These are phyloP conservation scores for Tetrahymena borealis DNA, from an alignment of 73 alveolate species.

Conservation along the genomic window DNA sequence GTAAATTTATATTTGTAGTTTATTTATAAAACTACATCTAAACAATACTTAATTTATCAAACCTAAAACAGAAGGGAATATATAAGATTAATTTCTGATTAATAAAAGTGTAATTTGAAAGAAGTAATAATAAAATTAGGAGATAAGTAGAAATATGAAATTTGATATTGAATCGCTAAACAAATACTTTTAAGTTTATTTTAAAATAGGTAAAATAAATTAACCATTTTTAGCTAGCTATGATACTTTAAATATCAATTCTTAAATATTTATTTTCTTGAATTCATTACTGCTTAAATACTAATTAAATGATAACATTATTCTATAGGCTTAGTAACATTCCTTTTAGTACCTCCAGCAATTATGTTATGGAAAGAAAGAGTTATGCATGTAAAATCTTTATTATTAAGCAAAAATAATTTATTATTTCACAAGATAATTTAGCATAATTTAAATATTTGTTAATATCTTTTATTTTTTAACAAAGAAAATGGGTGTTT, in stretches of 20 bases:
- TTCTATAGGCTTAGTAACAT: neutral
- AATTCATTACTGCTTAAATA: too few relatives aligned
- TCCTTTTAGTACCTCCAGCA: neutral
- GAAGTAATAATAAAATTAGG: neutral
- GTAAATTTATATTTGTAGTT: too few relatives aligned
- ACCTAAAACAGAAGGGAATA: too few relatives aligned
- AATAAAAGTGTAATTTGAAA: neutral
- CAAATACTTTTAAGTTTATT: neutral
- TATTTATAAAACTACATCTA: too few relatives aligned
- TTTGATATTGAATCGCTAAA: neutral
- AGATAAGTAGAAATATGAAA: neutral
- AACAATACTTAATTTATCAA: too few relatives aligned
- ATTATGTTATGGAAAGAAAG: neutral
- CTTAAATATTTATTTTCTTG: too few relatives aligned
- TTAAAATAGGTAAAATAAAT: neutral
- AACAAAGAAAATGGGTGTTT: neutral
- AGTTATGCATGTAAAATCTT: conserved; percentile 1
- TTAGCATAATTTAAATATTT: neutral
- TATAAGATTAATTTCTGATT: neutral
- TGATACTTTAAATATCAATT: too few relatives aligned
- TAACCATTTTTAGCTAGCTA: too few relatives aligned
- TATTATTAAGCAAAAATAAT: too few relatives aligned
- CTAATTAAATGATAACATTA: neutral
- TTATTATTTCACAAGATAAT: too few relatives aligned
- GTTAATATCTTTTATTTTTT: too few relatives aligned